Evolutionary conservation across 495 filamentous ascomycete genomes (phyloP).

Genomic region (Penicillium arizonense): DNA sequence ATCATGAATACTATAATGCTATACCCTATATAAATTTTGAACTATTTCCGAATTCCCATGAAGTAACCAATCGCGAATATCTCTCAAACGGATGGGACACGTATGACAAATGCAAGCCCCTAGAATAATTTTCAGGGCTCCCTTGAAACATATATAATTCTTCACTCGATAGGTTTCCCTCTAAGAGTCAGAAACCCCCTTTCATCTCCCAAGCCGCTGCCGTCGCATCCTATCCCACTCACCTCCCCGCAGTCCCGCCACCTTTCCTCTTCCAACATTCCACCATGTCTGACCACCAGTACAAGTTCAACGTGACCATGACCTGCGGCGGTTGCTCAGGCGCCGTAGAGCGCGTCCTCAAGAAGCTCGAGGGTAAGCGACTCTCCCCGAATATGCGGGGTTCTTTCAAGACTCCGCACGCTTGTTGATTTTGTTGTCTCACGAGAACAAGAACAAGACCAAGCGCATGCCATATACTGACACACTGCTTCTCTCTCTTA

Average conservation of each 20-base stretch:
- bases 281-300: slow-evolving; percentile 61
- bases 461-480: background rate
- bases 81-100: slow-evolving; percentile 6
- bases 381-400: background rate
- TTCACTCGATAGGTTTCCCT: no score
- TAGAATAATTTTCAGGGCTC: background rate
- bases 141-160: background rate
- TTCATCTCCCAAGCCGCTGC: no score
- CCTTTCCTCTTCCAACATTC: background rate
- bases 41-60: slow-evolving; percentile 49
- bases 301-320: slow-evolving; percentile 71
- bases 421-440: no score
- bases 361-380: slow-evolving; percentile 78
- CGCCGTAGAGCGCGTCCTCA: slow-evolving; percentile 87
- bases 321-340: slow-evolving; percentile 69
- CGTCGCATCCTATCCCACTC: background rate
- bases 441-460: no score
- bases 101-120: slow-evolving; percentile 45
- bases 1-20: background rate
- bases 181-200: no score
- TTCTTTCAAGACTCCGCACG: no score
- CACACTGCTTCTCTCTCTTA: slow-evolving; percentile 28
- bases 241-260: slow-evolving; percentile 5
- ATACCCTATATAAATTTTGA: slow-evolving; percentile 1
- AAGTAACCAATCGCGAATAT: slow-evolving; percentile 20